Conservation (phyloP, 352 stramenopile species). For the Phytophthora crassamura region DNA sequence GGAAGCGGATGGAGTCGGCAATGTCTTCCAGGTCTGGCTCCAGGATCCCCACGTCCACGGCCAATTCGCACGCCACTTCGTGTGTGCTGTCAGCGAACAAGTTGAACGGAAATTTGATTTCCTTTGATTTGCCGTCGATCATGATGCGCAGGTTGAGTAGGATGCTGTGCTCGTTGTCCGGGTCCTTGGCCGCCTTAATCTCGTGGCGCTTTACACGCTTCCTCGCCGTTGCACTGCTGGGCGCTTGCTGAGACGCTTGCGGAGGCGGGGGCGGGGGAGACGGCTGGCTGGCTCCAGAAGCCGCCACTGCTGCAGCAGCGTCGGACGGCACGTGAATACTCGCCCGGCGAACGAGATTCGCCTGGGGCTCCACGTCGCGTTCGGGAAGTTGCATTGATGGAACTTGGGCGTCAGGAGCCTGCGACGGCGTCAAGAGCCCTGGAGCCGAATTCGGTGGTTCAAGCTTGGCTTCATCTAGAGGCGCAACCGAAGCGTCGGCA, state of each 20-base stretch:
- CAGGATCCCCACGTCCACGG: constrained; percentile 93
- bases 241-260: constrained; percentile 4
- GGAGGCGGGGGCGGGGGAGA: constrained; percentile 11
- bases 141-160: constrained; percentile 91
- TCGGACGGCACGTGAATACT: constrained; percentile 38
- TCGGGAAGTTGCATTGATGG: constrained; percentile 43
- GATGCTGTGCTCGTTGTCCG: constrained; percentile 84
- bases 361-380: constrained; percentile 33
- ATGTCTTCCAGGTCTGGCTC: constrained; percentile 94
- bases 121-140: constrained; percentile 93
- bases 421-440: constrained; percentile 40
- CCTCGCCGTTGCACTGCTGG: constrained; percentile 22
- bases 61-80: constrained; percentile 95
- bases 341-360: constrained; percentile 34
- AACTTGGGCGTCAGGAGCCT: constrained; percentile 28
- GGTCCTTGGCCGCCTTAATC: constrained; percentile 84
- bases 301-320: constrained; percentile 20
- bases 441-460: constrained; percentile 38
- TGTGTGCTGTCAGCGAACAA: constrained; percentile 94
- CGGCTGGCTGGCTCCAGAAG: constrained; percentile 16
- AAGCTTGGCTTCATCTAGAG: constrained; percentile 7
- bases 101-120: constrained; percentile 97
- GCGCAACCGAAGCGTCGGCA: constrained; percentile 14
- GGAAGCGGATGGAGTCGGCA: constrained; percentile 92
- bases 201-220: constrained; percentile 83